Conservation (phyloP, 2,329 filamentous ascomycete species). For the Aphanocladium album region DNA sequence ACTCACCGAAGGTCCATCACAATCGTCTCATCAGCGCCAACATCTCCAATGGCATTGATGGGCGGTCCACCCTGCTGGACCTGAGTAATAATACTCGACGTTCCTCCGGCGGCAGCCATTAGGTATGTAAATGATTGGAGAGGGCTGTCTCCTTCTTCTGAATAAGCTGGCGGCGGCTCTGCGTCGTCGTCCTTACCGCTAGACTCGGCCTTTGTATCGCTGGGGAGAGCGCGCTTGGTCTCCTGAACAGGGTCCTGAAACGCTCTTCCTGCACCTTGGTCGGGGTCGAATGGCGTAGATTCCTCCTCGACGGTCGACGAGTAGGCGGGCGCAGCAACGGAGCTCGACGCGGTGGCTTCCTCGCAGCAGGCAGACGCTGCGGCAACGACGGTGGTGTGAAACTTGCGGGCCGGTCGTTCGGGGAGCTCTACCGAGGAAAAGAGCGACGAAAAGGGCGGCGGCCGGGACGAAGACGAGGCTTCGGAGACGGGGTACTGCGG, state of each 20-base stretch:
- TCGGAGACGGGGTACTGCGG: constrained; percentile 56
- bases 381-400: constrained; percentile 16
- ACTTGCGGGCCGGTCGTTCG: constrained; percentile 29
- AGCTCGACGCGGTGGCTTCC: constrained; percentile 30
- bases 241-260: constrained; percentile 57
- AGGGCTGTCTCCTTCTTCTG: constrained; percentile 90
- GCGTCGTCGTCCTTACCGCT: constrained; percentile 74
- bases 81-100: constrained; percentile 98
- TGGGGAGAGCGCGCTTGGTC: constrained; percentile 79
- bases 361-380: constrained; percentile 14
- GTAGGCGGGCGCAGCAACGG: constrained; percentile 52
- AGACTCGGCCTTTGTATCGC: constrained; percentile 71
- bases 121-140: constrained; percentile 90
- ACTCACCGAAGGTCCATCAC: constrained; percentile 85
- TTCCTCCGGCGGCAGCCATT: constrained; percentile 96
- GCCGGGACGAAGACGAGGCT: constrained; percentile 46
- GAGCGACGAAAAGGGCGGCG: constrained; percentile 58
- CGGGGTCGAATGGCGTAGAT: constrained; percentile 32
- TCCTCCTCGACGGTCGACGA: constrained; percentile 33
- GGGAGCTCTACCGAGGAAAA: constrained; percentile 41
- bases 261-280: constrained; percentile 31
- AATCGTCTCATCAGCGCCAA: constrained; percentile 87
- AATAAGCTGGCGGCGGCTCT: constrained; percentile 94
- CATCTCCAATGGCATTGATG: constrained; percentile 84
- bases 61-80: constrained; percentile 91